phyloP scores from a whole-genome alignment of 257 asterid species.

The Petunia secreta region DNA sequence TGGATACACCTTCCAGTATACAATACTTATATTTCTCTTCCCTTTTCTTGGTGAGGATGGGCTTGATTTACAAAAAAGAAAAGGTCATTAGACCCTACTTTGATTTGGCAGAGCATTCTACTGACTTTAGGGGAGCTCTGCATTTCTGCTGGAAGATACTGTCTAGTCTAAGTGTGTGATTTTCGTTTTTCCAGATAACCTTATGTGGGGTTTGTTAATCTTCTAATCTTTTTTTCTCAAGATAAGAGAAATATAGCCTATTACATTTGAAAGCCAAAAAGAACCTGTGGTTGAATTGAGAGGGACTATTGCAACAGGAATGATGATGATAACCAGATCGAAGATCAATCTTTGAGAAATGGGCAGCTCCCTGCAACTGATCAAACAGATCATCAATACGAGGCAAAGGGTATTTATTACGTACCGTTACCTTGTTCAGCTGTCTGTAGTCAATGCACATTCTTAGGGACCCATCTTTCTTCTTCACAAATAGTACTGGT shows the following conservation, averaged over 20 bases:
- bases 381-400: no score
- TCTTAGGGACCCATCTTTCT: no score
- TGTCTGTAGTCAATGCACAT: no score
- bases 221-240: constrained; percentile 12
- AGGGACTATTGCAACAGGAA: background rate
- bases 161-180: background rate
- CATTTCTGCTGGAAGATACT: background rate
- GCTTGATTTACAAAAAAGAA: background rate
- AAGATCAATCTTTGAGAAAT: no score
- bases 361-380: no score
- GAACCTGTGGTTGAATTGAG: background rate
- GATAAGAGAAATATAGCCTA: background rate
- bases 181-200: background rate
- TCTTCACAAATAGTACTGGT: no score
- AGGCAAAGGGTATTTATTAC: no score
- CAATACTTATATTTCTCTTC: background rate
- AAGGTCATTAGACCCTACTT: background rate
- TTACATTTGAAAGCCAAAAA: background rate
- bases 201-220: background rate
- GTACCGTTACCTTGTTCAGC: no score
- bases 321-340: no score
- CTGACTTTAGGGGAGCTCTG: background rate
- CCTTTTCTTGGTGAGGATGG: constrained; percentile 7
- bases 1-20: background rate
- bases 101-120: background rate